Evolutionary conservation across 495 filamentous ascomycete species (phyloP), one percentile per base, ranked within the genome.

Genomic region (Amniculicola lignicola): DNA sequence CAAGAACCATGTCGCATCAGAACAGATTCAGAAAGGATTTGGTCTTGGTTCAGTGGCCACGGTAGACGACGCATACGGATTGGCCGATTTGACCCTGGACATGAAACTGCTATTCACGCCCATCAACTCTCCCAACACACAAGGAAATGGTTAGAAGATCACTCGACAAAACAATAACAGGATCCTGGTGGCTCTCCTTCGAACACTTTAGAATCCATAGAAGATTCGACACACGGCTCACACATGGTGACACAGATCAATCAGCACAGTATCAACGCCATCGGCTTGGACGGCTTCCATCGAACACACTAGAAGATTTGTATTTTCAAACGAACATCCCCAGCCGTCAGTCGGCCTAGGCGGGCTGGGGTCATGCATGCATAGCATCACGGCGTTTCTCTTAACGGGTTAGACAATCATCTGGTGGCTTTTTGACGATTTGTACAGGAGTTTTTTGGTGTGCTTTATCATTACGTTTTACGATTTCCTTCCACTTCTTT

Each of bases 31-130:
- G 9, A 71, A 75, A 37, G 79, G 80, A 5, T 75, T 81, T 51
- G 76, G 82, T 52, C 64, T 79, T 57, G 81, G 80, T 28, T 78
- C 77, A 2, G 78, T 82, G 3, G 78, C 74, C 27, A 74, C 79
- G 14, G 82, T 86, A 39, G 79, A 85, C 62, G 76, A 79, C 11
- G 71, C 74, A 23, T 86, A 82, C 57, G 82, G 79, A 1, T 67
- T 80, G 19, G 72, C 73, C 46, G 76, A 84, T 62, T 67, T 85
- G 62, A 83, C 80, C 12, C 71, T 85, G 51, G 79, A 86, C 63
- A 86, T 86, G 82, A 80, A 82, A 50, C 74, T 81, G 47, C 74
- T 86, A 12, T 87, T 86, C 41, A 61, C 61, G 16, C 61, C 61
- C 12, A 44, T 63, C 18, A n/a, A n/a, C n/a, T n/a, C n/a, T n/a